Evolutionary conservation across 2,329 filamentous ascomycete species (phyloP), one percentile per base, ranked within the genome.

Genomic region (Pyrenochaeta sp.): DNA sequence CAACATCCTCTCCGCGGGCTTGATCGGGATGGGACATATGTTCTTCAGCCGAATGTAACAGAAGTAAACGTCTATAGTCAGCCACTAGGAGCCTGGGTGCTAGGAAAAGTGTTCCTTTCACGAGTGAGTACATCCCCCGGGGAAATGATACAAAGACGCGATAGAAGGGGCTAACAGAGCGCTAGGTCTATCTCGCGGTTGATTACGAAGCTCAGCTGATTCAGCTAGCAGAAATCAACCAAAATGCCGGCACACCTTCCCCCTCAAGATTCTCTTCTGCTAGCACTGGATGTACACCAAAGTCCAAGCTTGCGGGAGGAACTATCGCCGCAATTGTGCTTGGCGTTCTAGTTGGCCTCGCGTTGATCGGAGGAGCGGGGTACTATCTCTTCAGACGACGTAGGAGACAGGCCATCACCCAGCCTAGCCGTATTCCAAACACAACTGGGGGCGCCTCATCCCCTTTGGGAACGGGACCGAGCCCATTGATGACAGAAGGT

Each of bases 181-280:
- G 7, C n/a, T 24, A 50, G 48, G 48, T 50, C 4, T 50, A 50
- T 30, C 48, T 50, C 12, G 36, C 48, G 3, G 48, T 50, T 2
- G 48, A 50, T n/a, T 50, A 50, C 48, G 48, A 50, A 15, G 48
- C 48, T 19, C 48, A 27, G 25, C 28, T 13, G 19, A 50, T 50
- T n/a, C 28, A 40, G 12, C 36, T 50, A 7, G 32, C 48, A 19
- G 30, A 50, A 25, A 36, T 50, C 15, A 39, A 28, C 13, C 48
- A 50, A 19, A 39, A 50, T 22, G 32, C 8, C 22, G 24, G 27
- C 24, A 50, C 48, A 4, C 48, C 48, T 15, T 50, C 48, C 34
- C 48, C 48, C 8, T 34, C 42, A 5, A 19, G 24, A 42, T 50
- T 40, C 19, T 6, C 24, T 12, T 50, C 48, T 24, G 36, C 48